phyloP scores from a whole-genome alignment of 139 green algal species.

The Volvox reticuliferus region DNA sequence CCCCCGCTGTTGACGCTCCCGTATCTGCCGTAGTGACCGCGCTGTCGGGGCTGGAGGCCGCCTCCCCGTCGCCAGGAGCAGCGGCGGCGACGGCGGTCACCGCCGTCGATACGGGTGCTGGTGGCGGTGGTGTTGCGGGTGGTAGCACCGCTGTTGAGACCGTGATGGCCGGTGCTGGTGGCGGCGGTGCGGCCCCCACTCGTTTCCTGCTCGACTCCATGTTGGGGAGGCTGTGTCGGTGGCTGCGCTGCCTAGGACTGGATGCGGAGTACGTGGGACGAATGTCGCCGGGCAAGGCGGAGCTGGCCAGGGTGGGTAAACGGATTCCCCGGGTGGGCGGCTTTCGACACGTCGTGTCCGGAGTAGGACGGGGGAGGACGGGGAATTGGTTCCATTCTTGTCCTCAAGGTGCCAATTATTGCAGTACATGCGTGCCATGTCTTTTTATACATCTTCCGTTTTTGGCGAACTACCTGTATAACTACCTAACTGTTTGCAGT shows the following conservation, averaged over 20 bases:
- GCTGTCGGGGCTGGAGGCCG: too few species aligned
- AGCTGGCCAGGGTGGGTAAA: slow-evolving; percentile 5
- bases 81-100: neutral
- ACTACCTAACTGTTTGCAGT: neutral
- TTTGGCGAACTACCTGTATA: neutral
- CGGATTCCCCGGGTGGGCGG: neutral
- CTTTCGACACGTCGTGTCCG: too few species aligned
- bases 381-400: too few species aligned
- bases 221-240: slow-evolving; percentile 70
- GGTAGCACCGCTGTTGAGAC: too few species aligned
- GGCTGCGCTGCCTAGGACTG: slow-evolving; percentile 69
- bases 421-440: too few species aligned
- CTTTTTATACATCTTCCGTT: neutral
- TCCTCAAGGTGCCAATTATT: too few species aligned
- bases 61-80: too few species aligned
- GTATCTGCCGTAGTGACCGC: too few species aligned
- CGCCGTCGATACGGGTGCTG: neutral
- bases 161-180: too few species aligned
- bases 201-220: slow-evolving; percentile 72
- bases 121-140: neutral
- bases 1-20: neutral
- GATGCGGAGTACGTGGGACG: slow-evolving; percentile 59
- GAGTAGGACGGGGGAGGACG: neutral
- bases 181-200: neutral
- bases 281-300: slow-evolving; percentile 1